Evolutionary conservation across 2,329 filamentous ascomycete species (phyloP), one percentile per base, ranked within the genome.

Genomic region (Truncatella angustata): DNA sequence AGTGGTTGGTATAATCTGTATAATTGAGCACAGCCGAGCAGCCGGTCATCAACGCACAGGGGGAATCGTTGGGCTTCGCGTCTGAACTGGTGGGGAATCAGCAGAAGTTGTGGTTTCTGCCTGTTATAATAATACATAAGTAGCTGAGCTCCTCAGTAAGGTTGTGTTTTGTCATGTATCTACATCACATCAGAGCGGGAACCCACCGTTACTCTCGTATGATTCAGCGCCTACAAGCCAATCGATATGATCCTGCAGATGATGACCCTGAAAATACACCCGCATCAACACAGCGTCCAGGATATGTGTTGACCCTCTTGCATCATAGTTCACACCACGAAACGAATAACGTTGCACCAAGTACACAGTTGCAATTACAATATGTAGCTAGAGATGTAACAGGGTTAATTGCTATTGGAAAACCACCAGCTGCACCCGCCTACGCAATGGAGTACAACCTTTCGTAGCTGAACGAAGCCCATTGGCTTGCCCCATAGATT

Each of bases 331-430:
- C 18, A 47, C 24, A 20, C 24, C 35, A 26, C 35, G 32, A 35
- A 35, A 32, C 51, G 51, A 53, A 53, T 53, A 34, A 23, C 37
- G 20, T 53, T 24, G 10, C 36, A 49, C 44, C 36, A 44, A 53
- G 45, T 43, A 32, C 49, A 24, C 18, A 20, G 24, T 12, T 40
- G 46, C 39, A 49, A 49, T 53, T 43, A 24, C 24, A 35, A 39
- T 32, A 53, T 53, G 47, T 50, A 42, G 35, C 47, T 50, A 50
- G 36, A 18, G 24, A 39, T 50, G 47, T 50, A 11, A 23, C n/a
- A n/a, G n/a, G n/a, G n/a, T 36, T 50, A 50, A 21, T 28, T n/a
- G 36, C 36, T 16, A 50, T 50, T 5, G 24, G 47, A 36, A 42
- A 42, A 40, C 16, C 23, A 20, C 14, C n/a, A 40, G 35, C 47